phyloP scores from a whole-genome alignment of 2,329 filamentous ascomycete species.

The Trichoderma citrinoviride region DNA sequence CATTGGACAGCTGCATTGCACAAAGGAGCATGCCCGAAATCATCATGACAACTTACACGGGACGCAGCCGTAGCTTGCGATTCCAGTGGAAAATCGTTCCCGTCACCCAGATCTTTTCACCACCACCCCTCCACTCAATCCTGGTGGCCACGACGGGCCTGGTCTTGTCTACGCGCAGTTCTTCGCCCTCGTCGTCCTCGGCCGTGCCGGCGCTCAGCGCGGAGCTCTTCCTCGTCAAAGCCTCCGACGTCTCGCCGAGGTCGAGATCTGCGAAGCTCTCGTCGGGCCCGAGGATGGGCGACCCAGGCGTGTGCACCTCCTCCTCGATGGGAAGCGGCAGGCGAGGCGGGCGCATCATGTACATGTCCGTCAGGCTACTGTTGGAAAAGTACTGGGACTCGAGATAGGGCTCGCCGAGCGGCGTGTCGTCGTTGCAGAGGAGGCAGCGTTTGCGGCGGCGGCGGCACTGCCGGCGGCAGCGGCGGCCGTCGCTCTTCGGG shows the following conservation, averaged over 20 bases:
- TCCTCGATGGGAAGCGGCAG: conserved; percentile 92
- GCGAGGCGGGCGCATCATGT: conserved; percentile 72
- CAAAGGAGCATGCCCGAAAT: background rate
- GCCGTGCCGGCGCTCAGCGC: conserved; percentile 60
- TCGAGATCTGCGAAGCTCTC: conserved; percentile 56
- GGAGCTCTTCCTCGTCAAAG: conserved; percentile 54
- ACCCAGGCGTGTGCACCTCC: conserved; percentile 84
- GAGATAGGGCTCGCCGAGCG: conserved; percentile 33
- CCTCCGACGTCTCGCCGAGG: conserved; percentile 48
- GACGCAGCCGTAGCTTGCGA: conserved; percentile 83
- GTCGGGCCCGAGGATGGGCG: conserved; percentile 75
- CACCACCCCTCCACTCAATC: conserved; percentile 80
- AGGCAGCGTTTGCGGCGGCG: no score
- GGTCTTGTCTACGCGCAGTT: conserved; percentile 71
- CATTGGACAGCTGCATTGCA: background rate
- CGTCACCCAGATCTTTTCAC: conserved; percentile 92
- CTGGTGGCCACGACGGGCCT: conserved; percentile 77
- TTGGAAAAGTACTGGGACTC: conserved; percentile 49
- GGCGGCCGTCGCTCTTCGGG: conserved; percentile 20
- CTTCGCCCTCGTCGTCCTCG: conserved; percentile 77
- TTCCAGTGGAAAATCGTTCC: conserved; percentile 98
- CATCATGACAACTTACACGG: conserved; percentile 64
- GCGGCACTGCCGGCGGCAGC: conserved; percentile 23
- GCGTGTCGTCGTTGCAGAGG: no score
- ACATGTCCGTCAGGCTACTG: conserved; percentile 62